phyloP scores from a whole-genome alignment of 345 rosid species.

The Punica granatum region DNA sequence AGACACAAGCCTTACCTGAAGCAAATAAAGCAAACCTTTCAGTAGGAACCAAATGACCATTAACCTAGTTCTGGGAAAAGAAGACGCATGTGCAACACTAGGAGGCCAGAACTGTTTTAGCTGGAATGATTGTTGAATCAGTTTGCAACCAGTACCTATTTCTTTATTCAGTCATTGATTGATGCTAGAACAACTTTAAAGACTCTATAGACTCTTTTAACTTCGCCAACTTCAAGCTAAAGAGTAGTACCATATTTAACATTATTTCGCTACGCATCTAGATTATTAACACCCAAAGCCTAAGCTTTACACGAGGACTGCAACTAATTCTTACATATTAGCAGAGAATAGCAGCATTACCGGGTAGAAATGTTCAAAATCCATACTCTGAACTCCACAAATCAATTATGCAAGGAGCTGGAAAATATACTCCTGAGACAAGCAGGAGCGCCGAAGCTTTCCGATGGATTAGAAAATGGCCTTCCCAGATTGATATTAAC shows the following conservation, averaged over 20 bases:
- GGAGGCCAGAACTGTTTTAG: neutral
- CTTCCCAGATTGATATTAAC: neutral
- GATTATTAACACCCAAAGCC: neutral
- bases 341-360: neutral
- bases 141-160: neutral
- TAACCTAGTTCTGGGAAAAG: neutral
- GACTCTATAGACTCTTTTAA: no score
- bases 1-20: neutral
- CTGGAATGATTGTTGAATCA: neutral
- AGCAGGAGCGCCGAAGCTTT: no score
- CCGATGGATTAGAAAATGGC: neutral
- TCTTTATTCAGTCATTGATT: neutral
- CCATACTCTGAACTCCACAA: neutral
- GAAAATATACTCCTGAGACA: no score
- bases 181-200: neutral
- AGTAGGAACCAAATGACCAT: no score
- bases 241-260: neutral
- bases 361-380: neutral
- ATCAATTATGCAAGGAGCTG: neutral
- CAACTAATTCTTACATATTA: neutral
- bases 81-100: neutral
- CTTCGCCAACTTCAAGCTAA: no score
- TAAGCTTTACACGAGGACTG: neutral
- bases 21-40: neutral
- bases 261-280: neutral